Evolutionary conservation across 1,139 yeast genomes (phyloP), one percentile per base, ranked within the genome.

Genomic region (Saccharomycopsis phalli): DNA sequence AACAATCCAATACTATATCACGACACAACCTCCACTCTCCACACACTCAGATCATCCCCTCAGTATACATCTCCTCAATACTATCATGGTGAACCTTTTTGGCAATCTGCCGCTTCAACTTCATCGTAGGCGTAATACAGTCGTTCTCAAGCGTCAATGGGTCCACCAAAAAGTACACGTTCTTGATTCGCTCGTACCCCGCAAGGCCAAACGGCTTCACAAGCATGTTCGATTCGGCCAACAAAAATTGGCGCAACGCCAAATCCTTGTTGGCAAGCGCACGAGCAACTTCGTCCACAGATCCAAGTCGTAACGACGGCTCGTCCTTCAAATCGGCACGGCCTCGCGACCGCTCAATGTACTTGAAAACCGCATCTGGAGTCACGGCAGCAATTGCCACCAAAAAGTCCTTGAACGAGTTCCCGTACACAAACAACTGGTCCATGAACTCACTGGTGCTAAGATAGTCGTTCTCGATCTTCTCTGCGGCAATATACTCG

Each of bases 401-500:
- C 47, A 73, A 58, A 45, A 53, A 69, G 34, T 64, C 60, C 47
- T 66, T 58, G 34, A 64, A 53, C 3, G 75, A 63, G 48, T 70
- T 68, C 28, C 78, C 78, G 50, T 72, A 61, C 18, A 62, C 67
- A 47, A 59, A 70, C 16, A 65, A 47, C 53, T 70, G 75, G 22
- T 58, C 52, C 21, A 63, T 50, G 16, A 62, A 49, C 4, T 72
- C 60, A 49, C 61, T 62, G 37, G 57, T 53, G 2, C 71, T 60
- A 32, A 70, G 56, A 49, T 71, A 71, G 22, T 61, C 58, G 53
- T 68, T 71, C 51, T 72, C 78, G 47, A 71, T 65, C 50, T 66
- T 69, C 50, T 72, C 78, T n/a, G 76, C 74, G 8, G 76, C 69
- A 37, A 72, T 65, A 54, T 72, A 72, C 53, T 72, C 78, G 49